Conservation (phyloP, 1,139 yeast species). For the Scheffersomyces illinoinensis region DNA sequence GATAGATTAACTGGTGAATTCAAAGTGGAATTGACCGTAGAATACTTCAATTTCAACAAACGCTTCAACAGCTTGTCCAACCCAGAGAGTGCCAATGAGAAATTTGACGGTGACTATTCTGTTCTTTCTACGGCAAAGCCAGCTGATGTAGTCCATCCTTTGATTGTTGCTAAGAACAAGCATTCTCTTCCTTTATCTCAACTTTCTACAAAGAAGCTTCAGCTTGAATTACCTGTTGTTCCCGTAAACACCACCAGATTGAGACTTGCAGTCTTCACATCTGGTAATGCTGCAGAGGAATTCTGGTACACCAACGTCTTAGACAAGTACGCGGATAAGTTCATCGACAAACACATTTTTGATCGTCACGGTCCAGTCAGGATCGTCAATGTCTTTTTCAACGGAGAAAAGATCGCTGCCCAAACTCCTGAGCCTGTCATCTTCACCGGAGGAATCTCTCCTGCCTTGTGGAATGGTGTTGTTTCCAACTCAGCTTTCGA, state of each 20-base stretch:
- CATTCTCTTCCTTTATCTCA: slow-evolving; percentile 39
- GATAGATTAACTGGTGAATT: slow-evolving; percentile 62
- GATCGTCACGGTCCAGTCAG: slow-evolving; percentile 68
- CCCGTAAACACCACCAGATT: slow-evolving; percentile 56
- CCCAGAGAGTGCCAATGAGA: neutral
- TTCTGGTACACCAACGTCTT: slow-evolving; percentile 76
- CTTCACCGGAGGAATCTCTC: slow-evolving; percentile 78
- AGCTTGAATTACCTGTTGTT: slow-evolving; percentile 40
- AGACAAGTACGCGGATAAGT: slow-evolving; percentile 29
- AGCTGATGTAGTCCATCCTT: slow-evolving; percentile 34
- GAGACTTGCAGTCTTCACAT: slow-evolving; percentile 59
- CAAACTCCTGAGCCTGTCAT: slow-evolving; percentile 59
- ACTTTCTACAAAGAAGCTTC: slow-evolving; percentile 42
- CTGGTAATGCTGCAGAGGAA: slow-evolving; percentile 81
- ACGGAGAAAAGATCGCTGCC: slow-evolving; percentile 50
- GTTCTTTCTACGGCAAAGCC: slow-evolving; percentile 26
- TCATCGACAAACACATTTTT: slow-evolving; percentile 25
- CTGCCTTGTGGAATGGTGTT: slow-evolving; percentile 76
- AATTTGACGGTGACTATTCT: slow-evolving; percentile 2
- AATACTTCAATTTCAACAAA: slow-evolving; percentile 42
- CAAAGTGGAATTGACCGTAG: slow-evolving; percentile 51
- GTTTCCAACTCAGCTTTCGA: slow-evolving; percentile 76
- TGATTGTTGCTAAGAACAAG: slow-evolving; percentile 17
- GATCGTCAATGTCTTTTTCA: slow-evolving; percentile 50
- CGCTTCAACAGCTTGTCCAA: neutral